Conservation (phyloP, 2,329 filamentous ascomycete species). For the Neofusicoccum laricinum region DNA sequence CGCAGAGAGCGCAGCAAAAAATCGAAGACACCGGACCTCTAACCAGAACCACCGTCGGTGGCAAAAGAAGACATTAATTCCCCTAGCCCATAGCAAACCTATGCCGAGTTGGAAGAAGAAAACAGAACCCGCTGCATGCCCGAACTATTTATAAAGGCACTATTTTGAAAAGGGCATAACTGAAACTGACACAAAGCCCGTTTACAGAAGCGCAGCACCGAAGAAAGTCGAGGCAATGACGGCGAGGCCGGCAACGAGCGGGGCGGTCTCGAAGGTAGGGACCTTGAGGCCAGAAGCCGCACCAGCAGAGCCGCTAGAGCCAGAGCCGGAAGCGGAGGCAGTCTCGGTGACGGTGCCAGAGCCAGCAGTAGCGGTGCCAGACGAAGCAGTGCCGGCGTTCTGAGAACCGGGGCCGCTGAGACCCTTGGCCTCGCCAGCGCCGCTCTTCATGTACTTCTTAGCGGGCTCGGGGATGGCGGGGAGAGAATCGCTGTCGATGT, state of each 20-base stretch:
- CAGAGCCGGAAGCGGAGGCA: constrained; percentile 26
- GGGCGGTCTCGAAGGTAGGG: constrained; percentile 48
- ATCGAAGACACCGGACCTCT: constrained; percentile 11
- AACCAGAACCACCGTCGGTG: neutral
- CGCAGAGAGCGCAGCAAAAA: neutral
- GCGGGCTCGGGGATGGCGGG: constrained; percentile 57
- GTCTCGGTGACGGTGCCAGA: constrained; percentile 46
- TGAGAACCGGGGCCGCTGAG: constrained; percentile 55
- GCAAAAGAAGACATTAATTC: constrained; percentile 9
- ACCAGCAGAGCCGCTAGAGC: constrained; percentile 30
- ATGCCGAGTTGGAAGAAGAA: constrained; percentile 10
- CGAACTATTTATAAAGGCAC: constrained; percentile 11
- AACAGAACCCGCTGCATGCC: constrained; percentile 14
- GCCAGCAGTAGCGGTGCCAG: constrained; percentile 48
- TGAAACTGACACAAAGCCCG: neutral
- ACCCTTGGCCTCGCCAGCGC: constrained; percentile 57
- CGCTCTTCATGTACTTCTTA: constrained; percentile 55
- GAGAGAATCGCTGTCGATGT: constrained; percentile 50
- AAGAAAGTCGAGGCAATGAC: constrained; percentile 53
- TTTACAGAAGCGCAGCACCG: constrained; percentile 47
- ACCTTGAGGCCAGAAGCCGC: constrained; percentile 45
- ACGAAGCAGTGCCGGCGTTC: constrained; percentile 47
- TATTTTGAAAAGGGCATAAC: neutral
- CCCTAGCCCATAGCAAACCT: constrained; percentile 12
- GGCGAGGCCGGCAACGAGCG: constrained; percentile 50